Conservation (phyloP, 2,329 filamentous ascomycete genomes). For the Diaporthe vaccinii region DNA sequence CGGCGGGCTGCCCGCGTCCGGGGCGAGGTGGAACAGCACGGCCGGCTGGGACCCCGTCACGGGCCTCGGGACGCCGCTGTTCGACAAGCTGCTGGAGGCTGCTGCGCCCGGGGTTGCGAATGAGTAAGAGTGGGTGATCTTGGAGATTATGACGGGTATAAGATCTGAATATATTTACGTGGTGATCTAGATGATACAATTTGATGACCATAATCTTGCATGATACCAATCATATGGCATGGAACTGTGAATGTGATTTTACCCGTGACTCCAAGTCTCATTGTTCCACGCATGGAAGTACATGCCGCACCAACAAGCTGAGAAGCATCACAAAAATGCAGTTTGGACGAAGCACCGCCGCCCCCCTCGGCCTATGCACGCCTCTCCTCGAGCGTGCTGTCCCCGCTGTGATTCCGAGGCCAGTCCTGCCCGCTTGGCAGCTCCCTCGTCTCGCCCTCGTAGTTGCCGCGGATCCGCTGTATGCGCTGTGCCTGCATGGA, state of each 20-base stretch:
- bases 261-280: accelerated
- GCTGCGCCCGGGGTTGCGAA: conserved; percentile 37
- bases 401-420: background rate
- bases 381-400: background rate
- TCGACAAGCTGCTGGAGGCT: conserved; percentile 35
- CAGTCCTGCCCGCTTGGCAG: conserved; percentile 22
- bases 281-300: background rate
- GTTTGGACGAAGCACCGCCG: background rate
- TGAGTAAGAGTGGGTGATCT: background rate
- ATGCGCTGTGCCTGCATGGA: conserved; percentile 9
- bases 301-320: background rate
- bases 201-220: background rate
- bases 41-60: conserved; percentile 57
- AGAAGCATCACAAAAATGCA: background rate
- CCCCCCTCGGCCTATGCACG: background rate
- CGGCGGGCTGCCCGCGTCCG: conserved; percentile 15
- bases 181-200: background rate
- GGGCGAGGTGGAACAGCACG: conserved; percentile 45
- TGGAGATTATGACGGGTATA: background rate
- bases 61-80: conserved; percentile 37
- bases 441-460: conserved; percentile 12
- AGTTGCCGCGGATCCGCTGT: conserved; percentile 5
- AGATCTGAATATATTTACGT: too few relatives aligned
- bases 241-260: background rate
- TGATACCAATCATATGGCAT: background rate